Evolutionary conservation across 768 basidiomycete genomes (phyloP).

Genomic region (Pisolithus tinctorius): DNA sequence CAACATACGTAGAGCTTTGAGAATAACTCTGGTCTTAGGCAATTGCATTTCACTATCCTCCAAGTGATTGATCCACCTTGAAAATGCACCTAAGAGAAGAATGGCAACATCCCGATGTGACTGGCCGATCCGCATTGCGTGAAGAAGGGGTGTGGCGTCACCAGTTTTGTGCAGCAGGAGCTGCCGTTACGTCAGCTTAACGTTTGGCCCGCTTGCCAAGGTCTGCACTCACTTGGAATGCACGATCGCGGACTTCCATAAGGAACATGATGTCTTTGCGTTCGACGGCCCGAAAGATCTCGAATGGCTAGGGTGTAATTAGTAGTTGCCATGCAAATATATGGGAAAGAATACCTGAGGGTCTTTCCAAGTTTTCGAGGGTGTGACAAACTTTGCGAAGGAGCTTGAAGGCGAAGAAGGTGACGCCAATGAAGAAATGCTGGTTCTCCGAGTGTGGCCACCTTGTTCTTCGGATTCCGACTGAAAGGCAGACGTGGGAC

Average conservation of each 20-base stretch:
- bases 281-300: slow-evolving; percentile 83
- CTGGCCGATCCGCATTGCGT: slow-evolving; percentile 78
- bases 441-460: slow-evolving; percentile 9
- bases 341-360: slow-evolving; percentile 38
- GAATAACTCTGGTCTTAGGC: slow-evolving; percentile 58
- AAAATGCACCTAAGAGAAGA: slow-evolving; percentile 82
- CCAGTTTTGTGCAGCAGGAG: slow-evolving; percentile 81
- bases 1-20: slow-evolving; percentile 72
- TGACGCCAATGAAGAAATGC: slow-evolving; percentile 14
- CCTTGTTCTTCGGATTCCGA: slow-evolving; percentile 16
- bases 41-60: slow-evolving; percentile 71
- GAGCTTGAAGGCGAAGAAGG: slow-evolving; percentile 16
- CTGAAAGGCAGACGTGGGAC: slow-evolving; percentile 8
- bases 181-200: slow-evolving; percentile 26
- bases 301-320: slow-evolving; percentile 36
- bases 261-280: slow-evolving; percentile 74
- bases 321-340: not conserved
- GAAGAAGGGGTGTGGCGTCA: slow-evolving; percentile 81
- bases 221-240: slow-evolving; percentile 58
- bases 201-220: not conserved
- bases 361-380: slow-evolving; percentile 38
- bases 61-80: slow-evolving; percentile 85
- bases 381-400: slow-evolving; percentile 10
- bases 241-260: slow-evolving; percentile 76
- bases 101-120: slow-evolving; percentile 81